Evolutionary conservation across 208 protist species (phyloP), one percentile per base, ranked within the genome.

Genomic region (Acanthamoeba royreba): DNA sequence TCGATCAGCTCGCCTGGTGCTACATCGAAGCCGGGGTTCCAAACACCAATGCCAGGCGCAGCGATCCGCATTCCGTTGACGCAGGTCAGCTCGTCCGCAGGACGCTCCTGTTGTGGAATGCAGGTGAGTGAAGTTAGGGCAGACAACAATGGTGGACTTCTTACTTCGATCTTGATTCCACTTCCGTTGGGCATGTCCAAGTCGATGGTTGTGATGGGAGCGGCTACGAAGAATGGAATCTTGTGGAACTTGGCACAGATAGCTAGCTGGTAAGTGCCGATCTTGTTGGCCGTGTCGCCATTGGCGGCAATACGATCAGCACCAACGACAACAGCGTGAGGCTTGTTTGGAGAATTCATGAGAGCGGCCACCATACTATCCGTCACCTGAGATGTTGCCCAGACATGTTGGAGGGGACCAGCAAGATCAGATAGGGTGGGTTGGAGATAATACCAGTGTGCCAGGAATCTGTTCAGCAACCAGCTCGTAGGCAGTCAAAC

Each of bases 21-120:
- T n/a, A 99, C 98, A 95, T 99, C 98, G 93, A 99, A 99, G 9
- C 98, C 97, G 1, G 98, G 99, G 95, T 99, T 99, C 98, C 98
- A 99, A 49, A 98, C 97, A 33, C 86, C 93, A 46, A 99, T 95
- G 0, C 97, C 97, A 5, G 97, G 97, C 7, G 97, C 97, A 74
- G 98, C 98, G 35, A 99, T 94, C 2, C 69, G 94, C 74, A 47
- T 52, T n/a, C 95, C 94, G 47, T 92, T 93, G 69, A 96, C 49
- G 52, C 97, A 97, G 46, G 97, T 99, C 31, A 99, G 98, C 96
- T 99, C 98, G 4, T 94, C 96, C 63, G 96, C 96, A 42, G 97
- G 95, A 77, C 98, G 98, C 95, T 99, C 97, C 96, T 99, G 98
- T 35, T 15, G 38, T 40, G 1, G 35, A 11, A 8, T 55, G 61